Base-by-base conservation (phyloP, 495 filamentous ascomycete genomes). In the Hypoxylon trugodes region DNA sequence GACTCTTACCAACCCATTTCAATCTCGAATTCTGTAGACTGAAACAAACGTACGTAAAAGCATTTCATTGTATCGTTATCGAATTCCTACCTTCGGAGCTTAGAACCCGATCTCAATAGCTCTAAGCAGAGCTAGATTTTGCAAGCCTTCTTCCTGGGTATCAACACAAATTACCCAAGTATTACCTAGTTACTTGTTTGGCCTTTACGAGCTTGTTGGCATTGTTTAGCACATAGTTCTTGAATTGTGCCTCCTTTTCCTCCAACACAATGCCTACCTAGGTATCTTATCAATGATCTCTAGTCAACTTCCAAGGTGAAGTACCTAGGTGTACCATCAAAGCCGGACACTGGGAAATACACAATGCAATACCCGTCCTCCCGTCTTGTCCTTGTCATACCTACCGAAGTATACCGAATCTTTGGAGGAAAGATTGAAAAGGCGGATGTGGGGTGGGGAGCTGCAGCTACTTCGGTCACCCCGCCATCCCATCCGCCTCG, bases 361-460 rank as follows among this genome's bases (percentile, higher is more conserved):
- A 22, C 45, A 21, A 33, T n/a, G 40, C 41, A 26, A 59, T 41
- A n/a, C 10, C 26, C 32, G 42, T 16, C 16, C 48, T 1, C 8
- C 24, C 37, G 9, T 12, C 47, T 18, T 45, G 22, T 46, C 16
- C 52, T 58, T 64, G 24, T 26, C 45, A 45, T 30, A 48, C 60
- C 46, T 30, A 48, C 60, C 46, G 60, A 64, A 52, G 38, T 47
- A 48, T 59, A 41, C 48, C 54, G 54, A 49, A 49, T 15, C 41
- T 41, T 22, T 25, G 24, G 25, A 32, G 41, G 35, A n/a, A n/a
- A n/a, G n/a, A 26, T 54, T 25, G 15, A 59, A 48, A 33, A 30
- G 42, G 26, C 49, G 62, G 45, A 33, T 41, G 61, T 59, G 61
- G 61, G 54, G 61, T 65, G 28, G 12, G 28, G 12, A 53, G 32